These are phyloP conservation scores for Podila clonocystis DNA, from an alignment of 192 early-diverging fungal species.

Conservation along the genomic window DNA sequence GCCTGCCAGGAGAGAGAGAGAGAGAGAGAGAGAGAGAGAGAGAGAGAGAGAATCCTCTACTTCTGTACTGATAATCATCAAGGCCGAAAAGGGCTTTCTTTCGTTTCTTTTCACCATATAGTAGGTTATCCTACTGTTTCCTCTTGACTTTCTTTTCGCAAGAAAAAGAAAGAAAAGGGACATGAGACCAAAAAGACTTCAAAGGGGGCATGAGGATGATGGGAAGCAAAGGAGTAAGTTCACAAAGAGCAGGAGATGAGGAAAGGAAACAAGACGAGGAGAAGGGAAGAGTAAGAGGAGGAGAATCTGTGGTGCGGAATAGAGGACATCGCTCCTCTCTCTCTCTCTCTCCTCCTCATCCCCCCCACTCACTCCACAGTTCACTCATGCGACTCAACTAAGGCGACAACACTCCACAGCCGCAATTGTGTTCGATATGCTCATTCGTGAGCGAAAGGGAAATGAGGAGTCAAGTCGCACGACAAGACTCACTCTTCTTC, in stretches of 20 bases:
- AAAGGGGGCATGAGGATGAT: neutral
- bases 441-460: no score
- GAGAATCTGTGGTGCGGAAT: slow-evolving; percentile 11
- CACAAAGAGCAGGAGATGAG: neutral
- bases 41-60: no score
- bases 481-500: no score
- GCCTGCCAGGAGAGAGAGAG: no score
- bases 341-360: neutral
- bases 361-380: no score
- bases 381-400: no score
- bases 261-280: slow-evolving; percentile 13
- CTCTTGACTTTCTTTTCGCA: neutral
- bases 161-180: slow-evolving; percentile 5
- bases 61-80: no score
- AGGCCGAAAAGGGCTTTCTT: no score
- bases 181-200: slow-evolving; percentile 8
- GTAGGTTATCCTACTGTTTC: neutral
- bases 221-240: neutral
- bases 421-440: no score
- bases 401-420: no score
- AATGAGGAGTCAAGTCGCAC: no score
- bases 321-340: slow-evolving; percentile 30
- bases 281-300: slow-evolving; percentile 21
- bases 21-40: no score
- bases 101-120: neutral